Evolutionary conservation across 2,329 filamentous ascomycete genomes (phyloP), one percentile per base, ranked within the genome.

Genomic region (Colletotrichum simmondsii): DNA sequence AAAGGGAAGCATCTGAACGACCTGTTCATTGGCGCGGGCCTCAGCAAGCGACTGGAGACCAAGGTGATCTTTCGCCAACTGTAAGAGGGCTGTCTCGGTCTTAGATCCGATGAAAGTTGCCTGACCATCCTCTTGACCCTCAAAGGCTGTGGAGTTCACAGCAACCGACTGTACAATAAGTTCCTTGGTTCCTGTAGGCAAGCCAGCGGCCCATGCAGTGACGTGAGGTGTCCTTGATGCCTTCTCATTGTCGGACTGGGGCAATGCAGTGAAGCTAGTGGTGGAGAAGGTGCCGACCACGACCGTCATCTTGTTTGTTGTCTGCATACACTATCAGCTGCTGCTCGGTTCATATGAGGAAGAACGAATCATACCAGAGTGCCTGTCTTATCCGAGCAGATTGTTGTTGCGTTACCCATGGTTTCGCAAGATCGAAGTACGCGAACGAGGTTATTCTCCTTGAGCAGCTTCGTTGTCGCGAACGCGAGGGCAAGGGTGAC

Each of bases 51-150:
- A 85, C 8, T 88, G 89, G 85, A 95, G 90, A 52, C 87, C 92
- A 14, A 95, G 84, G 78, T 90, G 85, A 60, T 92, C 89, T 60
- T 88, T 87, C n/a, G 92, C 91, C 78, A 94, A 94, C 35, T 87
- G 85, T 16, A 95, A 86, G 14, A 95, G 85, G 30, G 93, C 93
- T 2, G 92, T 94, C 79, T 95, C 93, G 0, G 93, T 95, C 81
- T 94, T 95, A 5, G 93, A 94, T 42, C 93, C 93, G 74, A 94
- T 87, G 76, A 94, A 95, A 0, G 87, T 84, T 22, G 81, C 75
- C 71, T 86, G 84, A 30, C 91, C 91, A 46, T 91, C 87, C 58
- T 89, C 86, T 59, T 92, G 89, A 6, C 88, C 87, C 78, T 93
- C 91, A 75, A 94, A 94, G 1, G 92, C 91, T 1, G 92, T 92